Evolutionary conservation across 1,284 basidiomycete species (phyloP), one percentile per base, ranked within the genome.

Genomic region (Mycena sp.): DNA sequence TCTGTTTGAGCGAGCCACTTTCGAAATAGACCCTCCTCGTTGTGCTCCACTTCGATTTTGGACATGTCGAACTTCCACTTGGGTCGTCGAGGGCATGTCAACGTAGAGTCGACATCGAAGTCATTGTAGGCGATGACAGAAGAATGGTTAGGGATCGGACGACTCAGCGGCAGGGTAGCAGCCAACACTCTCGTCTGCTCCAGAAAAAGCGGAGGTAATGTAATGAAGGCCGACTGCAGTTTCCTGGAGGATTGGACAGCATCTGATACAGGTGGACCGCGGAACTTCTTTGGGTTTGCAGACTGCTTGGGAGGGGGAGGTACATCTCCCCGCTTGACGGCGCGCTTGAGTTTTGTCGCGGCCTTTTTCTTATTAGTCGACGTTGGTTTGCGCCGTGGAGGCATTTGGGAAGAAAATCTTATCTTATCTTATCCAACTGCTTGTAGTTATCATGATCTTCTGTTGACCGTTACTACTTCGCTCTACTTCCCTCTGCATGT

Each of bases 41-140:
- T 95, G 60, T 80, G 82, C 72, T 96, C 93, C n/a, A 96, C 88
- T 76, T 95, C 91, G 43, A 85, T 87, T 80, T 95, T 96, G 44
- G 87, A 83, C 88, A 92, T 92, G 23, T 92, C 89, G 72, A 87
- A 91, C 19, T 85, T 82, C 91, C 94, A 96, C 74, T 91, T 94
- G 3, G 95, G 95, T 64, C 94, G 75, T 63, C 78, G 84, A 6
- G 92, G 92, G 69, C 87, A 92, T 41, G 81, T 80, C 65, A 84
- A 74, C 79, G 70, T 56, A 10, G 63, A 26, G 12, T 71, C 68
- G 43, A 58, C 65, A 65, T 68, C 52, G 44, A 55, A 73, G 48
- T 73, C 76, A 32, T 77, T 75, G 49, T 73, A 71, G 51, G 74
- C 70, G 67, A 87, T 85, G 28, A 87, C 69, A 1, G 83, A 80